A percentile compares a stretch with the other conserved stretches of the same genome.
phyloP scores from a whole-genome alignment of 2,329 filamentous ascomycete species.

The Sclerotinia nivalis region DNA sequence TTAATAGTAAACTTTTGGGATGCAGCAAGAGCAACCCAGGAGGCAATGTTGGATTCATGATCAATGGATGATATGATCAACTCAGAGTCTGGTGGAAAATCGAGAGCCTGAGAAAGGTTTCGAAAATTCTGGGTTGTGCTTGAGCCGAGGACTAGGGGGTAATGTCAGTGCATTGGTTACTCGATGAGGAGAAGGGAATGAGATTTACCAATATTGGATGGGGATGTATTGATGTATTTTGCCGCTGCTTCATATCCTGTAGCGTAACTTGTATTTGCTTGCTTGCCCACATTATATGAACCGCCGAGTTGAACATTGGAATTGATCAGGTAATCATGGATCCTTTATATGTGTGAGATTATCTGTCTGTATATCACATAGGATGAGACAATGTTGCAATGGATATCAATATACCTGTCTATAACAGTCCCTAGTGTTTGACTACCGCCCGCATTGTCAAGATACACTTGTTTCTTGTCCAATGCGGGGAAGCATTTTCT shows the following conservation, averaged over 20 bases:
- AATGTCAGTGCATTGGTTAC: not conserved
- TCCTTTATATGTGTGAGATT: slow-evolving; percentile 45
- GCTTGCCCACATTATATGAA: slow-evolving; percentile 61
- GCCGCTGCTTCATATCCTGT: slow-evolving; percentile 66
- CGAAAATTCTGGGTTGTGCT: slow-evolving; percentile 77
- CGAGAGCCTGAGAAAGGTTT: slow-evolving; percentile 62
- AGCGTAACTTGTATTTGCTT: slow-evolving; percentile 60
- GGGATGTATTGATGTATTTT: slow-evolving; percentile 66
- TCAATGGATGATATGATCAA: slow-evolving; percentile 71
- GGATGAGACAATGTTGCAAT: not conserved
- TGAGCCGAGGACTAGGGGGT: slow-evolving; percentile 61
- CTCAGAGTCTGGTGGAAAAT: slow-evolving; percentile 59
- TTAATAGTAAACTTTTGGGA: slow-evolving; percentile 62
- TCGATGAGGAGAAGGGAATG: not conserved
- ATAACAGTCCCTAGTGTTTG: slow-evolving; percentile 68
- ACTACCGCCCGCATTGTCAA: slow-evolving; percentile 78
- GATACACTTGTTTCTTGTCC: slow-evolving; percentile 64
- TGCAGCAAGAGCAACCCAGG: slow-evolving; percentile 69
- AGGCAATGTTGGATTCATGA: slow-evolving; percentile 75
- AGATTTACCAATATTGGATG: slow-evolving; percentile 61
- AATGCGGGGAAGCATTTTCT: slow-evolving; percentile 69
- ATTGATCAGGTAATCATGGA: slow-evolving; percentile 64
- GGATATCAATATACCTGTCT: slow-evolving; percentile 52
- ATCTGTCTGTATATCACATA: not conserved
- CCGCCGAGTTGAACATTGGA: slow-evolving; percentile 77